Evolutionary conservation across 305 asterid species (phyloP).

Genomic region (Fraxinus baroniana): DNA sequence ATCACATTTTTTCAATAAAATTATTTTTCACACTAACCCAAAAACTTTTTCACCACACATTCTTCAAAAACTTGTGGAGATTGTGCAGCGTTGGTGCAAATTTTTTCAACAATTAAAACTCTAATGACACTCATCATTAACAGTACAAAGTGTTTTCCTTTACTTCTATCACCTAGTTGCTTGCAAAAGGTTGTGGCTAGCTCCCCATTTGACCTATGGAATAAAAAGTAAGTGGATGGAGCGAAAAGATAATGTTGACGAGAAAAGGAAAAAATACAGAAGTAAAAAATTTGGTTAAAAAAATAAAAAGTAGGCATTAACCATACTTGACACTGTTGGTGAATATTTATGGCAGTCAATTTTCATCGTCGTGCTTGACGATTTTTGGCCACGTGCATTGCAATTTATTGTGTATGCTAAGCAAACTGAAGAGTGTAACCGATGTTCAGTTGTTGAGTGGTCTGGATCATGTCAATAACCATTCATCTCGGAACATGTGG

Average conservation of each 20-base stretch:
- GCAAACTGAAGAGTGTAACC: not conserved
- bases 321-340: not conserved
- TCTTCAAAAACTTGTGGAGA: not conserved
- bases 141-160: not conserved
- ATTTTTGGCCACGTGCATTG: not conserved
- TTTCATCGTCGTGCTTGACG: not conserved
- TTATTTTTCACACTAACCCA: too few relatives aligned
- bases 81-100: not conserved
- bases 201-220: not conserved
- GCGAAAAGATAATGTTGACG: not conserved
- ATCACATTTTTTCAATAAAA: too few relatives aligned
- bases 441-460: not conserved
- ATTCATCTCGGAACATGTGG: not conserved
- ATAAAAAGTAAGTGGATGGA: not conserved
- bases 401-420: not conserved
- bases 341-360: not conserved
- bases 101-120: not conserved
- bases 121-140: not conserved
- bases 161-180: not conserved
- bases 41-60: too few relatives aligned
- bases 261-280: not conserved
- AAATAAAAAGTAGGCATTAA: not conserved
- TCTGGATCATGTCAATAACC: not conserved
- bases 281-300: not conserved
- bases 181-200: not conserved